Base-by-base conservation (phyloP, 2,329 filamentous ascomycete genomes). In the Microcyclospora tardicrescens region DNA sequence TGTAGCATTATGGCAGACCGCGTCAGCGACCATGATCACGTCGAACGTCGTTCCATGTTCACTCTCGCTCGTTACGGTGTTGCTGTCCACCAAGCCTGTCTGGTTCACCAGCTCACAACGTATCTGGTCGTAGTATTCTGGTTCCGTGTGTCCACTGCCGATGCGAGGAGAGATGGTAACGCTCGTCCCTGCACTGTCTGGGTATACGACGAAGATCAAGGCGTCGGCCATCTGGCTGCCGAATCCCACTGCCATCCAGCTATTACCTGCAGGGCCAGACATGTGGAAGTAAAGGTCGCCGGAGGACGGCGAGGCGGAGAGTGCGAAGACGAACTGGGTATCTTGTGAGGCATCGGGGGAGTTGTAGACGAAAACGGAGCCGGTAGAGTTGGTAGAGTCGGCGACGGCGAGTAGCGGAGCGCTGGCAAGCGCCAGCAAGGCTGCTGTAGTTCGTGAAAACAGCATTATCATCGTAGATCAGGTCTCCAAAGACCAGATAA, bases 161-260 rank as follows among this genome's bases (percentile, higher is more conserved):
- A 60, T 44, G 15, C 62, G 53, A 1, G 62, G 58, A 37, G 56
- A 60, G 3, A 64, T 36, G 0, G 61, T 64, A 10, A 64, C 48
- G 33, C 61, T 60, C 58, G 34, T 27, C 10, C 39, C 44, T 31
- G 49, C 47, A 2, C 46, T 43, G 34, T 56, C 54, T 0, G 60
- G 54, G 46, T 68, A 67, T 42, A 65, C 57, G 28, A 67, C 48
- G 36, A 68, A 56, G 51, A 67, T 66, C 34, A 67, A 44, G 13
- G 60, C 54, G 16, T 59, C 53, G 42, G 54, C 52, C 64, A 68
- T 68, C 32, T 54, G 42, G 11, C 43, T 45, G 2, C 64, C 64
- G 42, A 65, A 58, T 6, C 65, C 64, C 5, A 65, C 57, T 2
- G 55, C 63, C 2, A 63, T 56, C 65, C 65, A 68, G 2, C 56